Base-by-base conservation (phyloP, 2,329 filamentous ascomycete species). In the Ilyonectria sp. region DNA sequence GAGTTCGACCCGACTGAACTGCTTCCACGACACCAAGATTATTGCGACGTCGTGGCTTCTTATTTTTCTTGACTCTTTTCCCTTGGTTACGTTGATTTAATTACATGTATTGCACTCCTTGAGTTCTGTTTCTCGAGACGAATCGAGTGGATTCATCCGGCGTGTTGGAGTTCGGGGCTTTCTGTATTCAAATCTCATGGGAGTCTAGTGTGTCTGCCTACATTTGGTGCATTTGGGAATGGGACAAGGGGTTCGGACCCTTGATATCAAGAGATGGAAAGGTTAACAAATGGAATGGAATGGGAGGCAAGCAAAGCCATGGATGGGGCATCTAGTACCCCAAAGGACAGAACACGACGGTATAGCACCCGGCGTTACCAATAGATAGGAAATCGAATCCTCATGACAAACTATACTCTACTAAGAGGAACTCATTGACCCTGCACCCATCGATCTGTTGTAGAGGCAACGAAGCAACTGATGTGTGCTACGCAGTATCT, bases 111-210 rank as follows among this genome's bases (percentile, higher is more conserved):
- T 31, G 44, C 43, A 19, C 53, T 23, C 37, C 15, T 49, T 58
- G 53, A 19, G 19, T 26, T 47, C 43, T 44, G 53, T 26, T 50
- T 26, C 44, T 17, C 33, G n/a, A 40, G 23, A 31, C 43, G 52
- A 60, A 60, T 53, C 26, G 63, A 53, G 56, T 58, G 63, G 29
- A 31, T 52, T 37, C 21, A 50, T 52, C 21, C 33, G 67, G 67
- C 44, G 72, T 55, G 19, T 23, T 11, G 72, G 72, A 61, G 72
- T 74, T 59, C 58, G 26, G 58, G 19, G 17, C 63, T 43, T 65
- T 65, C 33, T 54, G 57, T 50, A 53, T 31, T 50, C 44, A 57
- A 21, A 56, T 26, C 46, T 37, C 29, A 46, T 56, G 54, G 57
- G 63, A 65, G 52, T 65, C 53, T 46, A 60, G 35, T 65, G 26